Base-by-base conservation (phyloP, 1,284 basidiomycete genomes). In the Ceratobasidium sp. region DNA sequence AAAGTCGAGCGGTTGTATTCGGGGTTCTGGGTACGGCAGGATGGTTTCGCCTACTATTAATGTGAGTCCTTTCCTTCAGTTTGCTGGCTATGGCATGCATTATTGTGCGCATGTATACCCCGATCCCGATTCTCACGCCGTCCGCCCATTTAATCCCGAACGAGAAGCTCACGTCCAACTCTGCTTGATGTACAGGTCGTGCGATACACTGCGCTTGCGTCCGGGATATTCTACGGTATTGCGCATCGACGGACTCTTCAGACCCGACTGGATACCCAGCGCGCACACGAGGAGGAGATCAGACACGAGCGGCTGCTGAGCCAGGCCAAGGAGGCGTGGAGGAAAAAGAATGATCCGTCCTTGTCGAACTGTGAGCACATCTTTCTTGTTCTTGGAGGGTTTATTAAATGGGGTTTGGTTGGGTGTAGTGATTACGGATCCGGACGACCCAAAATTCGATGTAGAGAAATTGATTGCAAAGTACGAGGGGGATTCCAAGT, bases 371-470 rank as follows among this genome's bases (percentile, higher is more conserved):
- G 73, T 78, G 60, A 69, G 71, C n/a, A 52, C 16, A 16, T 16
- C 4, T 52, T 52, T 52, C 54, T 10, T 64, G 38, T 62, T 33
- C 57, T 65, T 20, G 52, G 33, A 38, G 48, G 8, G 44, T 69
- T 5, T 33, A 55, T 55, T 35, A 3, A 27, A 14, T 38, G 30
- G 50, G 78, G 8, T 60, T 46, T 52, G n/a, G 55, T 30, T 78
- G 70, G 80, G 77, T 80, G 27, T 85, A 96, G 95, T 96, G 81
- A 87, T 97, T 82, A 94, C 95, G 80, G 91, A 99, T 88, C 95
- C 96, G 68, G 96, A 99, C 83, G 93, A 97, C 86, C 95, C 97
- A 80, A 92, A 91, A 81, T 99, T 99, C 87, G 97, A 99, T 89
- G 89, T 99, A 84, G 97, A 99, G 89, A 96, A 96, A 87, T 88